A percentile compares a stretch with the other conserved stretches of the same genome.
Conservation (phyloP, 805 yeast species). For the Danielia oregonensis region DNA sequence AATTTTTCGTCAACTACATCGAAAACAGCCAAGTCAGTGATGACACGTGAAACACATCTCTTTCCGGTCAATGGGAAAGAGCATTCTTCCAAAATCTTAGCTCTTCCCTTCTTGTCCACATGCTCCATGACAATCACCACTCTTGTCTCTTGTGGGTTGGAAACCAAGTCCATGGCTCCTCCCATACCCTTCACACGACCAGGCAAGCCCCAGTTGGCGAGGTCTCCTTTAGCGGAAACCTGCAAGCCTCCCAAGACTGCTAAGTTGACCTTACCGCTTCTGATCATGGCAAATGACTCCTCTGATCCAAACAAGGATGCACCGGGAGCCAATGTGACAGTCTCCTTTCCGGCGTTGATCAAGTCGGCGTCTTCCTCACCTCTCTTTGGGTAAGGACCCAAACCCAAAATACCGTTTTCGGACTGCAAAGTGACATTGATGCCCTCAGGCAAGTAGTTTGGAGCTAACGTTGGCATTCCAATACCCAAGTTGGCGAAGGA, state of each 20-base stretch:
- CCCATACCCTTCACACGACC: conserved; percentile 52
- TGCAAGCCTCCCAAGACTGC: conserved; percentile 49
- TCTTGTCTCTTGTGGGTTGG: conserved; percentile 41
- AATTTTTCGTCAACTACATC: conserved; percentile 38
- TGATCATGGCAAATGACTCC: conserved; percentile 48
- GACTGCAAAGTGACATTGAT: conserved; percentile 42
- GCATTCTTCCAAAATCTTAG: conserved; percentile 44
- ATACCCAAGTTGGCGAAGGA: conserved; percentile 45
- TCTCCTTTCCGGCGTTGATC: conserved; percentile 51
- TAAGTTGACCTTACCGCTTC: conserved; percentile 43
- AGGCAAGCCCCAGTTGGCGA: conserved; percentile 53
- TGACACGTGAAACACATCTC: conserved; percentile 41
- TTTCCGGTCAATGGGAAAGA: conserved; percentile 46
- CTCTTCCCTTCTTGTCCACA: conserved; percentile 42
- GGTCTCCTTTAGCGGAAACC: conserved; percentile 45
- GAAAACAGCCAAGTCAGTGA: conserved; percentile 48
- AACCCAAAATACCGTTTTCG: conserved; percentile 48
- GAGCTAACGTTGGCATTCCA: conserved; percentile 50
- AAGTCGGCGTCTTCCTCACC: conserved; percentile 47
- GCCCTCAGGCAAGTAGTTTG: conserved; percentile 33
- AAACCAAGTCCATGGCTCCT: conserved; percentile 52
- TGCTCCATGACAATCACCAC: conserved; percentile 49
- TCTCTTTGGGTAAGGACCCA: conserved; percentile 42
- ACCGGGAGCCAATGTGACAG: conserved; percentile 44
- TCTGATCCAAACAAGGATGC: conserved; percentile 48